Conservation (phyloP, 1,284 basidiomycete genomes). For the Grifola frondosa region DNA sequence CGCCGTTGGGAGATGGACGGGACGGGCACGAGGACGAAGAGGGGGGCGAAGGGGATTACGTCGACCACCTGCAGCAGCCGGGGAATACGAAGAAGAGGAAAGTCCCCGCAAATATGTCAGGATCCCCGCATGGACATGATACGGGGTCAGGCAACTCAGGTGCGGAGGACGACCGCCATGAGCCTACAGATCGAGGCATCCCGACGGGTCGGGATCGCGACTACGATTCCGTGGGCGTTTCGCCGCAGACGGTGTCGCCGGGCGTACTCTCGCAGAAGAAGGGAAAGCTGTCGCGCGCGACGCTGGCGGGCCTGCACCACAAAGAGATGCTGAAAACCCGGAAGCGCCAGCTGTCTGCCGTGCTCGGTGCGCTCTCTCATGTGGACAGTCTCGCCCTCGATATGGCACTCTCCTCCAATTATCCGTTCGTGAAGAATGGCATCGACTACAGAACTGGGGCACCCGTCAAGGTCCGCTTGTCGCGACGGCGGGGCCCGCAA, state of each 20-base stretch:
- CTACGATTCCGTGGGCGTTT: slow-evolving; percentile 15
- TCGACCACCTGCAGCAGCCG: slow-evolving; percentile 66
- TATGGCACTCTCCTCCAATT: slow-evolving; percentile 66
- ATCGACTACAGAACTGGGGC: slow-evolving; percentile 23
- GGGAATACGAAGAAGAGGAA: slow-evolving; percentile 87
- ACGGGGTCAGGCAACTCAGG: slow-evolving; percentile 33
- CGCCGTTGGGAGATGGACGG: slow-evolving; percentile 21
- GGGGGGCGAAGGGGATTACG: slow-evolving; percentile 55
- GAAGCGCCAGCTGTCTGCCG: slow-evolving; percentile 65
- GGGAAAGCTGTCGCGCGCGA: slow-evolving; percentile 56
- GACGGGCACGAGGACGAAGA: slow-evolving; percentile 45
- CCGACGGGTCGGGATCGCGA: slow-evolving; percentile 26
- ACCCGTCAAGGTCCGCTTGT: slow-evolving; percentile 32
- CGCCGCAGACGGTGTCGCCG: slow-evolving; percentile 3
- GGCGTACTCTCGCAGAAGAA: slow-evolving; percentile 31
- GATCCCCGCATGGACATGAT: slow-evolving; percentile 40
- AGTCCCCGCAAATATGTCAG: slow-evolving; percentile 57
- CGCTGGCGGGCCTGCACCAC: slow-evolving; percentile 66
- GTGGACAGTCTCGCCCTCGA: slow-evolving; percentile 71
- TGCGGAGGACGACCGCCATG: slow-evolving; percentile 45
- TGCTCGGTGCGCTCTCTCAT: slow-evolving; percentile 61
- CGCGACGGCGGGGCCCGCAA: slow-evolving; percentile 29
- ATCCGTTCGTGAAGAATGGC: slow-evolving; percentile 43
- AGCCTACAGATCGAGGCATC: slow-evolving; percentile 29
- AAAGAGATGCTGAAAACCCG: slow-evolving; percentile 69